phyloP scores from a whole-genome alignment of 768 basidiomycete species.

The Paxillus rubicundulus region DNA sequence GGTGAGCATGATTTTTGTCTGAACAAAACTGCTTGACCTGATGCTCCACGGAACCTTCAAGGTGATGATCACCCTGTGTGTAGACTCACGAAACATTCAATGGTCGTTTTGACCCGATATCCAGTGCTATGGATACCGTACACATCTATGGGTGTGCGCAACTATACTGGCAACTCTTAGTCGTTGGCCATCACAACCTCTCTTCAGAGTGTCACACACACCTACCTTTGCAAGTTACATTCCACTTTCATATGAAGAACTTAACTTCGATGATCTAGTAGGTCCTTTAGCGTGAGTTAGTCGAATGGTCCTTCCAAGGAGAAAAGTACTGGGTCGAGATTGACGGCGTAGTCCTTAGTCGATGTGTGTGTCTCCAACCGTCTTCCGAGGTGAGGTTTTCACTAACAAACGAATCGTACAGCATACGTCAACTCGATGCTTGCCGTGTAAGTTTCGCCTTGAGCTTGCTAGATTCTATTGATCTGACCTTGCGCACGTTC shows the following conservation, averaged over 20 bases:
- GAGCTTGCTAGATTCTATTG: background rate
- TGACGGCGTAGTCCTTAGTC: background rate
- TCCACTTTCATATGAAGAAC: background rate
- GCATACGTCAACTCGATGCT: slow-evolving; percentile 12
- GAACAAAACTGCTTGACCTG: background rate
- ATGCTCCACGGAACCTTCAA: background rate
- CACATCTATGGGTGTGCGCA: slow-evolving; percentile 4
- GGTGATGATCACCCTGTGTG: slow-evolving; percentile 1
- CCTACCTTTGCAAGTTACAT: slow-evolving; percentile 1
- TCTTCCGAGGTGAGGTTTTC: background rate
- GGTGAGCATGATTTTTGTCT: background rate
- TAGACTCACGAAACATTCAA: background rate
- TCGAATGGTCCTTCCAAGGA: background rate
- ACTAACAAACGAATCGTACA: background rate
- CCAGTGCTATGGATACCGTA: slow-evolving; percentile 5
- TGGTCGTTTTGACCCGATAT: background rate
- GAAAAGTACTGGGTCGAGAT: slow-evolving; percentile 2
- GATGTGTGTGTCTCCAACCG: background rate
- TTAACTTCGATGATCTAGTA: background rate
- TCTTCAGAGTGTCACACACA: background rate
- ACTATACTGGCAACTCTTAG: slow-evolving; percentile 4
- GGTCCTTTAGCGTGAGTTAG: slow-evolving; percentile 1
- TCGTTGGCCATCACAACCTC: background rate
- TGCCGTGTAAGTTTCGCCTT: background rate
- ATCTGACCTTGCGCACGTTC: background rate